These are phyloP conservation scores for Eucalyptus erythrocorys DNA, from an alignment of 345 rosid species.

Conservation along the genomic window DNA sequence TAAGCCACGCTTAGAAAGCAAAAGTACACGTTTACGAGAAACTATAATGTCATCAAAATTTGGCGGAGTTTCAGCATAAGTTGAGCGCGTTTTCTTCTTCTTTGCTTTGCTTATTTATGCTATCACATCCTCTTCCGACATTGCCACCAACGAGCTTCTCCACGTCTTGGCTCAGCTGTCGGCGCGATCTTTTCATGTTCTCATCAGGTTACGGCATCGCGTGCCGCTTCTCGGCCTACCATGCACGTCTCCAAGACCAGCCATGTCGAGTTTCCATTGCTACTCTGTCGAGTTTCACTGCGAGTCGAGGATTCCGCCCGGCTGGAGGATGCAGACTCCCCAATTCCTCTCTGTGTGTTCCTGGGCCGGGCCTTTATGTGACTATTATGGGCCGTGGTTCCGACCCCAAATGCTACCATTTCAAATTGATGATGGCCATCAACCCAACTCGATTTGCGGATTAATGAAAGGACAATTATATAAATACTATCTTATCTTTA, in stretches of 20 bases:
- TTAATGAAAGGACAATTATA: too few relatives aligned
- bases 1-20: not conserved
- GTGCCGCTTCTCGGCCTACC: not conserved
- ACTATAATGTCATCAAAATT: not conserved
- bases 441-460: not conserved
- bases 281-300: not conserved
- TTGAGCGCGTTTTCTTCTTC: not conserved
- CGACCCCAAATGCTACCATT: not conserved
- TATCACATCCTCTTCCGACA: not conserved
- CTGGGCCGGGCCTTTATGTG: not conserved
- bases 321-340: not conserved
- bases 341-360: not conserved
- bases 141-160: not conserved
- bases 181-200: not conserved
- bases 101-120: not conserved
- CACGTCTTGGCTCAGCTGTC: not conserved
- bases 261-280: not conserved
- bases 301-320: not conserved
- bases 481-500: rapidly evolving
- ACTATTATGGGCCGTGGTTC: not conserved
- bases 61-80: not conserved
- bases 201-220: not conserved
- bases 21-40: not conserved
- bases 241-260: not conserved
- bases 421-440: not conserved